Percentiles rank a stretch among this genome's conserved stretches.
These are phyloP conservation scores for Leccinellum luteum DNA, from an alignment of 768 basidiomycete species.

Conservation along the genomic window DNA sequence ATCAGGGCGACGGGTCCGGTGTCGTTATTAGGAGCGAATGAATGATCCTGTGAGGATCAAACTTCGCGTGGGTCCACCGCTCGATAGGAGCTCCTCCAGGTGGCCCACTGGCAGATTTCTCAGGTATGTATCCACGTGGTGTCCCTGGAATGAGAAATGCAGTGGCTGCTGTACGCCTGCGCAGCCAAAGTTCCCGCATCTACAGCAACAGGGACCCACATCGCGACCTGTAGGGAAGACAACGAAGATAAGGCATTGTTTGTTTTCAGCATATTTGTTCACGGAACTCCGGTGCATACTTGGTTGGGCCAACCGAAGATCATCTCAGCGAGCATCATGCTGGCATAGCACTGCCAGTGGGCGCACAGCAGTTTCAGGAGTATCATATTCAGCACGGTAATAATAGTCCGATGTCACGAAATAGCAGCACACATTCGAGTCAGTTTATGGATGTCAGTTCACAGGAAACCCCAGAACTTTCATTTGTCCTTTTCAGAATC, in stretches of 20 bases:
- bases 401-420: background rate
- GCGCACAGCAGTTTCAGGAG: conserved; percentile 16
- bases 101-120: background rate
- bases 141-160: background rate
- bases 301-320: background rate
- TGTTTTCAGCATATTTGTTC: conserved; percentile 7
- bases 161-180: conserved; percentile 4
- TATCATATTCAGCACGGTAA: background rate
- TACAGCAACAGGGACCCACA: conserved; percentile 25
- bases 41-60: conserved; percentile 11
- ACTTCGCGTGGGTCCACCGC: conserved; percentile 2
- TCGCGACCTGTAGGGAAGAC: conserved; percentile 5
- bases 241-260: background rate
- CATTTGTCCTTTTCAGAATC: background rate
- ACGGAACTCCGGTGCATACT: background rate
- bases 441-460: background rate
- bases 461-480: conserved; percentile 2
- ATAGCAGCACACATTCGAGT: background rate
- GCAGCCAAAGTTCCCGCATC: background rate
- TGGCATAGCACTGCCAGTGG: background rate
- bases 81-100: background rate
- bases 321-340: background rate
- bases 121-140: conserved; percentile 1
- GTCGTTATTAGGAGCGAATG: background rate
- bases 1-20: conserved; percentile 8